Evolutionary conservation across 2,329 filamentous ascomycete species (phyloP).

Genomic region (Grosmannia serpens): DNA sequence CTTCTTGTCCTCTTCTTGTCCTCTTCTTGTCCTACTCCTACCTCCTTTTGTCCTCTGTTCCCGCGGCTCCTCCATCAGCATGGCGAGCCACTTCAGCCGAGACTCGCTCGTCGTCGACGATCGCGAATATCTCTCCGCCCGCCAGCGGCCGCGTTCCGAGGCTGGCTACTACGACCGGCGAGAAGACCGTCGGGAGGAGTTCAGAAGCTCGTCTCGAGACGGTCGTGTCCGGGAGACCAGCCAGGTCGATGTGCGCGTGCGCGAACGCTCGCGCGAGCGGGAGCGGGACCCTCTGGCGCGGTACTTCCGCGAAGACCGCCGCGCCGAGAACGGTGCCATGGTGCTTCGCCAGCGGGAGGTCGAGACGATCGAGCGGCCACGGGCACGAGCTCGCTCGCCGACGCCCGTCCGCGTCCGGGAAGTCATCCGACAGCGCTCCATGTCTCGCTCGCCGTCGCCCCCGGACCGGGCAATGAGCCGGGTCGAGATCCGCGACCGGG

Average conservation of each 20-base stretch:
- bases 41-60: not conserved
- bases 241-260: constrained; percentile 18
- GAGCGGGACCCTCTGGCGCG: constrained; percentile 32
- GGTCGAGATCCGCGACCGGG: constrained; percentile 5
- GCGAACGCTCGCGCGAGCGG: constrained; percentile 30
- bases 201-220: no score
- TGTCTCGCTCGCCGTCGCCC: constrained; percentile 24
- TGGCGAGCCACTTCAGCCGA: constrained; percentile 7
- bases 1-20: not conserved
- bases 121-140: constrained; percentile 2
- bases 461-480: constrained; percentile 16
- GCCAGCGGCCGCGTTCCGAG: constrained; percentile 1
- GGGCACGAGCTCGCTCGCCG: constrained; percentile 31
- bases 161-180: not conserved
- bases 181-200: not conserved
- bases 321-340: constrained; percentile 35
- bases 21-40: not conserved
- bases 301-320: constrained; percentile 38
- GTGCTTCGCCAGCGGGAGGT: constrained; percentile 44
- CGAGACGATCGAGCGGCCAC: constrained; percentile 31
- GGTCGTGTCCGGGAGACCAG: not conserved
- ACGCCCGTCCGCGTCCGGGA: constrained; percentile 28
- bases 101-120: constrained; percentile 8
- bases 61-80: not conserved
- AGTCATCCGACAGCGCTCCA: constrained; percentile 32